Evolutionary conservation across 2,329 filamentous ascomycete genomes (phyloP), one percentile per base, ranked within the genome.

Genomic region (Epichloe glyceriae): DNA sequence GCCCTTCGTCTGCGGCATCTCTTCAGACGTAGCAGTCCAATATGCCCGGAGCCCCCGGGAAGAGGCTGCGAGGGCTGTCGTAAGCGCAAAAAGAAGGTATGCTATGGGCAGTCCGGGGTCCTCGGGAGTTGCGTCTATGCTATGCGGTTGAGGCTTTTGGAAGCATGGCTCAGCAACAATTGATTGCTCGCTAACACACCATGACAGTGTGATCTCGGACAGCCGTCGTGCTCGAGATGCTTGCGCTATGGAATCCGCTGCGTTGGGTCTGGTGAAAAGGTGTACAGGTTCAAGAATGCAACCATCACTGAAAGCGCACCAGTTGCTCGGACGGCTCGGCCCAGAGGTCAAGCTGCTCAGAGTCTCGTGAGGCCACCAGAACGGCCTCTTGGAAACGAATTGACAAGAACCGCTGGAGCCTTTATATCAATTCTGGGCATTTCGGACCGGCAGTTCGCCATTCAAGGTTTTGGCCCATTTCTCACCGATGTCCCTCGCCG

Each of bases 381-480:
- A 40, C 40, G 47, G 14, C 51, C 47, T 11, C 34, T 50, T 14
- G 51, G 44, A 22, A 50, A 45, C 30, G 44, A 52, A 22, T 26
- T 47, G 19, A 50, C 47, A 14, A 19, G 33, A 17, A 47, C 40
- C 3, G 40, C 51, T 14, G 47, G 51, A n/a, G 47, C 60, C 2
- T 59, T 61, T 49, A 66, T 58, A 46, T 65, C 52, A 47, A 58
- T 58, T 46, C 63, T 73, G 2, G 56, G 65, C 26, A 61, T 70
- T 3, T 67, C 64, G 0, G 71, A 76, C 44, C 61, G 73, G 17
- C 63, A 70, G 17, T 76, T 72, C 54, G 73, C 75, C 43, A 56
- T 77, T 6, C 61, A 62, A 41, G 71, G 69, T 14, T 77, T 73
- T 53, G 74, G 74, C 1, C 55, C 58, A 0, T 76, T 72, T 54